A percentile compares a stretch with the other conserved stretches of the same genome.
These are phyloP conservation scores for Backusella macrospora DNA, from an alignment of 192 early-diverging fungal genomes.

Conservation along the genomic window DNA sequence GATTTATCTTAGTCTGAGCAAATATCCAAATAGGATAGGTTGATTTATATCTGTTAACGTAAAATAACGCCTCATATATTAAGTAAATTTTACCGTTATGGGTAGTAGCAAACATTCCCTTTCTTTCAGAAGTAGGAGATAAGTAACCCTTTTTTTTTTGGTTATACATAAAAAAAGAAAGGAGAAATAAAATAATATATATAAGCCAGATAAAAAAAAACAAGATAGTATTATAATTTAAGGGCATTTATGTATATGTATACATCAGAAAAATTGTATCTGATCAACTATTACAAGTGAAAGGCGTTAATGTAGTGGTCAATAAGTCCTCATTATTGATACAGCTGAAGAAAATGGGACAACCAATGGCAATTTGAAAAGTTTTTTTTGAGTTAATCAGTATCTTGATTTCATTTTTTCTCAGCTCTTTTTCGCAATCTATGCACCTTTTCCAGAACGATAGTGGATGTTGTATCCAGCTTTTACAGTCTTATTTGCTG, in stretches of 20 bases:
- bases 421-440: neutral
- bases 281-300: no score
- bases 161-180: neutral
- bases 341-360: no score
- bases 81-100: conserved; percentile 8
- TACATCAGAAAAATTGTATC: no score
- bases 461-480: conserved; percentile 9
- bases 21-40: neutral
- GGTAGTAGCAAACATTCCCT: neutral
- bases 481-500: conserved; percentile 22
- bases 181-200: neutral
- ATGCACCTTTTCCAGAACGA: conserved; percentile 3
- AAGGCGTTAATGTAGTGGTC: no score
- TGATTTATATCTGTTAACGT: neutral
- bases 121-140: neutral
- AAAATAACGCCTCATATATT: neutral
- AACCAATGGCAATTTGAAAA: no score
- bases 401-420: no score
- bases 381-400: no score
- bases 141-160: neutral
- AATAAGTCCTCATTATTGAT: no score
- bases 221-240: no score
- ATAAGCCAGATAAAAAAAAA: no score
- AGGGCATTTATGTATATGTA: no score
- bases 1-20: no score